Evolutionary conservation across 2,329 filamentous ascomycete species (phyloP), one percentile per base, ranked within the genome.

Genomic region (Neopestalotiopsis sp.): DNA sequence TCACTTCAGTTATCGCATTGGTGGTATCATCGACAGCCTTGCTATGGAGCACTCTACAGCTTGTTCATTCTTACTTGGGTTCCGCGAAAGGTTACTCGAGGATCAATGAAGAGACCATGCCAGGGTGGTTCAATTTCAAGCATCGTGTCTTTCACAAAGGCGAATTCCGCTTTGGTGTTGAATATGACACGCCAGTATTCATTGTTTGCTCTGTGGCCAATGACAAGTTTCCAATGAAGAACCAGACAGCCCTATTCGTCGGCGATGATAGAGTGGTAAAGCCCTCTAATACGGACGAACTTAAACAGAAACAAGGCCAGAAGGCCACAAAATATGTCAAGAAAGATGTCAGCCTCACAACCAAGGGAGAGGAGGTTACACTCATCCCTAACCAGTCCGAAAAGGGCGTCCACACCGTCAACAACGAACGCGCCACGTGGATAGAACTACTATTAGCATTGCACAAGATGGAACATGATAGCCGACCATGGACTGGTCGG

Each of bases 151-250:
- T 62, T 5, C 17, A n/a, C 1, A n/a, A 24, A 17, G 34, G 6
- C 14, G 14, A 40, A 9, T 62, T 62, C 5, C 30, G 59, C 0
- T 28, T 62, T 1, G 3, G 4, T 1, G 59, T 62, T 14, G 0
- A 62, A 10, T 62, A 38, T 5, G 24, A 62, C 9, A 62, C 59
- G 4, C 59, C 59, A 1, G 17, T 62, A 0, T 42, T 62, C n/a
- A 42, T 62, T 4, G 59, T 62, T 5, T 62, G 59, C 13, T 20
- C 59, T 1, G 30, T 42, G 1, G 5, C 2, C 20, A 62, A 62
- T 5, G 1, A 28, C 0, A 28, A 62, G 0, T 62, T 38, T 1
- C 30, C 59, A 6, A 42, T 62, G 5, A 1, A 0, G 2, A 5
- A 24, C 1, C 24, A 59, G 4, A 34, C 24, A 1, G 1, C 24